Evolutionary conservation across 257 asterid genomes (phyloP).

Genomic region (Plantago ovata): DNA sequence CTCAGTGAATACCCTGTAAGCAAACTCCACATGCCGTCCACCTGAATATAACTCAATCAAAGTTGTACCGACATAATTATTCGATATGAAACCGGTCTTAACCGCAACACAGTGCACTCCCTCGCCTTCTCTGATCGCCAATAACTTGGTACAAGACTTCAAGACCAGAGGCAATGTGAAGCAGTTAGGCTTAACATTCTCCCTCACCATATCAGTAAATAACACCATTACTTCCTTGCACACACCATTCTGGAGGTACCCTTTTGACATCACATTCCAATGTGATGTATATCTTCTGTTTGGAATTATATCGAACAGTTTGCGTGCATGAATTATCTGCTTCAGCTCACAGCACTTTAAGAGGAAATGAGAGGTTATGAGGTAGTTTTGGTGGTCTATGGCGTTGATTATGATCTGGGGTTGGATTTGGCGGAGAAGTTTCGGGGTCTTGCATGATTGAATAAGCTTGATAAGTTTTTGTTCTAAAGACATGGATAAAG

Average conservation of each 20-base stretch:
- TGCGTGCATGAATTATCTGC: constrained; percentile 34
- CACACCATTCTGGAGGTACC: constrained; percentile 49
- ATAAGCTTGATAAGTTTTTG: constrained; percentile 35
- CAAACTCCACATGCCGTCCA: constrained; percentile 32
- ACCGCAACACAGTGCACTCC: constrained; percentile 50
- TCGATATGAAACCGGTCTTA: constrained; percentile 49
- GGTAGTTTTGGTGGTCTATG: constrained; percentile 36
- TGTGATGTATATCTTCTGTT: constrained; percentile 45
- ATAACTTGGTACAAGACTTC: constrained; percentile 57
- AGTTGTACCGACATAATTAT: constrained; percentile 56
- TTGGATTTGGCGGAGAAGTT: constrained; percentile 61
- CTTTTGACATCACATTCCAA: constrained; percentile 74
- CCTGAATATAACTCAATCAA: constrained; percentile 69
- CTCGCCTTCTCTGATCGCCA: constrained; percentile 58
- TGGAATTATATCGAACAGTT: constrained; percentile 60
- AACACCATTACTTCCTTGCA: constrained; percentile 36
- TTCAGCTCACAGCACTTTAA: constrained; percentile 35
- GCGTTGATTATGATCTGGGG: constrained; percentile 50
- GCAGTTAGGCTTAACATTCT: constrained; percentile 53
- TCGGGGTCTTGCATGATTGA: constrained; percentile 54
- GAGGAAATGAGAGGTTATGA: constrained; percentile 49
- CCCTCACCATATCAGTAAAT: constrained; percentile 57
- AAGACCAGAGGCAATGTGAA: constrained; percentile 67
- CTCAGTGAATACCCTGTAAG: constrained; percentile 60
- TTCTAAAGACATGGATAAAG: constrained; percentile 27